Conservation (phyloP, 2,329 filamentous ascomycete genomes). For the Fusarium hostae region DNA sequence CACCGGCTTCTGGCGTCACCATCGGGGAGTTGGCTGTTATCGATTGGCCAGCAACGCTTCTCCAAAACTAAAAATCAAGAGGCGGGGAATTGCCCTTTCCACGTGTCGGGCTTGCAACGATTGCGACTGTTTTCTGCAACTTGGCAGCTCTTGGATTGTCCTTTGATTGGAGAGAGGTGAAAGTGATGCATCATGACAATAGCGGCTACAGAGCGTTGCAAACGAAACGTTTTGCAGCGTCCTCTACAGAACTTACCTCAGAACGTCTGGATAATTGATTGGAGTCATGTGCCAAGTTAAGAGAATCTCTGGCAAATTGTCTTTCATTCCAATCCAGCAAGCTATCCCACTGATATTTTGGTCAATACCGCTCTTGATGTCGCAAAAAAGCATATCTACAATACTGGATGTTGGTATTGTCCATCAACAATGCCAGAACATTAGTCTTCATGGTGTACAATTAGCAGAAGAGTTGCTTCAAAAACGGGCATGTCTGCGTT, state of each 20-base stretch:
- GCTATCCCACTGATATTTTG: not conserved
- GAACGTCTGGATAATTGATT: not conserved
- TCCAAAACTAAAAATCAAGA: slow-evolving; percentile 15
- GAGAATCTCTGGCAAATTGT: not conserved
- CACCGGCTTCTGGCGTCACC: slow-evolving; percentile 8
- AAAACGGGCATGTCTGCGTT: not conserved
- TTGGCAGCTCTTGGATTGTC: not conserved
- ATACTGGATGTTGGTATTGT: not conserved
- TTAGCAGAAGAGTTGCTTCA: not conserved
- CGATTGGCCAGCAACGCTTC: slow-evolving; percentile 22
- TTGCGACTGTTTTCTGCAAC: slow-evolving; percentile 2
- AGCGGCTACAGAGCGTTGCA: not conserved
- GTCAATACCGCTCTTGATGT: not conserved
- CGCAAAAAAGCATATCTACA: not conserved
- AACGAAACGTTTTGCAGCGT: not conserved
- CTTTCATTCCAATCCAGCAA: not conserved
- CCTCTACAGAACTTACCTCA: not conserved
- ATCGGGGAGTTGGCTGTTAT: slow-evolving; percentile 9
- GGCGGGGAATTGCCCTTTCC: slow-evolving; percentile 29
- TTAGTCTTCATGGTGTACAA: not conserved
- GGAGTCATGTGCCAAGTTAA: not conserved
- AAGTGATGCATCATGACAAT: not conserved
- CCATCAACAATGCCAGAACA: not conserved
- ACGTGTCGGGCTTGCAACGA: slow-evolving; percentile 26
- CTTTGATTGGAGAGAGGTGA: slow-evolving; percentile 11